Percentiles rank a stretch among this genome's conserved stretches.
phyloP scores from a whole-genome alignment of 2,329 filamentous ascomycete genomes.

The Fusarium metavorans region DNA sequence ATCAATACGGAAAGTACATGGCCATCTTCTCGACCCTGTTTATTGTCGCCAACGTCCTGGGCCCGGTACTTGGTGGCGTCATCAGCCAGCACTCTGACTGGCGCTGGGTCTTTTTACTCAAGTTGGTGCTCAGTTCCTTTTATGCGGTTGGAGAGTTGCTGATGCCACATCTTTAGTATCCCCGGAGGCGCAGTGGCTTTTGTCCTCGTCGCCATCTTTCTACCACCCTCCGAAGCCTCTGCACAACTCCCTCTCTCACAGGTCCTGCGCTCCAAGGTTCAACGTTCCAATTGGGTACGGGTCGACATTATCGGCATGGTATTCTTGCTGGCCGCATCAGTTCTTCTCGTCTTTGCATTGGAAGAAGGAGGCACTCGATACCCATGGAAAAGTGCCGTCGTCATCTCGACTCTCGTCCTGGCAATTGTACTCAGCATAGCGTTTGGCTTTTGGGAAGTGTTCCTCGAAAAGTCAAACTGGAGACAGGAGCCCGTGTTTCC shows the following conservation, averaged over 20 bases:
- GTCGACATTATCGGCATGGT: conserved; percentile 42
- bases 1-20: conserved; percentile 26
- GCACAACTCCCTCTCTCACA: not conserved
- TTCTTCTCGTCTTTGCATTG: conserved; percentile 60
- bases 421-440: conserved; percentile 9
- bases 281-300: conserved; percentile 1
- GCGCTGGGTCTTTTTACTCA: conserved; percentile 22
- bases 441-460: conserved; percentile 22
- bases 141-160: not conserved
- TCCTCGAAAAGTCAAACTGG: not conserved
- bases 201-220: not conserved
- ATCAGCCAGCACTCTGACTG: conserved; percentile 17
- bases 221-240: not conserved
- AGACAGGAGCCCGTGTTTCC: conserved; percentile 24
- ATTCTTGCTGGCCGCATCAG: conserved; percentile 54
- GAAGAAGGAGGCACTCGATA: conserved; percentile 58
- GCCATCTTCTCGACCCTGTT: conserved; percentile 26
- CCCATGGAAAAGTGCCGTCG: conserved; percentile 55
- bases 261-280: not conserved
- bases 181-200: not conserved
- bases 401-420: conserved; percentile 46
- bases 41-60: conserved; percentile 15
- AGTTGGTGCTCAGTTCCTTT: conserved; percentile 1
- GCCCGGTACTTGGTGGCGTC: conserved; percentile 14
- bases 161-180: not conserved